These are phyloP conservation scores for Leucogyrophana mollusca DNA, from an alignment of 768 basidiomycete species.

Conservation along the genomic window DNA sequence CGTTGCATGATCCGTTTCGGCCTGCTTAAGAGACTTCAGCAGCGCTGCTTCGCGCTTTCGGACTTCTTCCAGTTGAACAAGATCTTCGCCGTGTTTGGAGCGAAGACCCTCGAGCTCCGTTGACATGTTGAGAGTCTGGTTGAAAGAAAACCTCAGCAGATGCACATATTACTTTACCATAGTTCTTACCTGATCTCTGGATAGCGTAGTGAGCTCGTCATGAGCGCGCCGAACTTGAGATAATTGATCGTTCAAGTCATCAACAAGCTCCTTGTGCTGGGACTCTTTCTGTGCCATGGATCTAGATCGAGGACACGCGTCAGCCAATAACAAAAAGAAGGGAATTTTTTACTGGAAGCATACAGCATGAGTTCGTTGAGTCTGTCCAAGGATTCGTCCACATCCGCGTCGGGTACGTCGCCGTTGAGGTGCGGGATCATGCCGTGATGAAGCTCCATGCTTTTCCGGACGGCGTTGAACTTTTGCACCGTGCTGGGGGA, in stretches of 20 bases:
- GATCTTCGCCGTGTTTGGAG: slow-evolving; percentile 52
- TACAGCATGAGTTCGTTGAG: slow-evolving; percentile 93
- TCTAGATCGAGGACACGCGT: slow-evolving; percentile 39
- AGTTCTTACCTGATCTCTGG: slow-evolving; percentile 73
- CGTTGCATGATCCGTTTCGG: slow-evolving; percentile 47
- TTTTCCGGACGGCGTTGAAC: slow-evolving; percentile 72
- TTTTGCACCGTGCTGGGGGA: slow-evolving; percentile 73
- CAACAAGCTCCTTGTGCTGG: slow-evolving; percentile 78
- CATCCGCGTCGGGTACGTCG: slow-evolving; percentile 35
- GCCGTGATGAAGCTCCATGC: slow-evolving; percentile 52
- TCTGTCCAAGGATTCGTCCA: slow-evolving; percentile 72
- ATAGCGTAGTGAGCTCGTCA: slow-evolving; percentile 77
- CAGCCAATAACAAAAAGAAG: neutral
- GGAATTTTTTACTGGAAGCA: slow-evolving; percentile 29
- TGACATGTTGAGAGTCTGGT: slow-evolving; percentile 82
- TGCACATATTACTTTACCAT: neutral
- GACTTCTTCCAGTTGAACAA: slow-evolving; percentile 52
- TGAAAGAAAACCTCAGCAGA: neutral
- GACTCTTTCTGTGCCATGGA: slow-evolving; percentile 99
- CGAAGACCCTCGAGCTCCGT: slow-evolving; percentile 78
- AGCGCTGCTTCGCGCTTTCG: slow-evolving; percentile 58
- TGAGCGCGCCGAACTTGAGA: slow-evolving; percentile 70
- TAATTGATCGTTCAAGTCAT: slow-evolving; percentile 67
- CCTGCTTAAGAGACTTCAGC: slow-evolving; percentile 45
- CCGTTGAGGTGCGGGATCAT: slow-evolving; percentile 29